phyloP scores from a whole-genome alignment of 2,329 filamentous ascomycete species.

The Sporothrix variecibatus region DNA sequence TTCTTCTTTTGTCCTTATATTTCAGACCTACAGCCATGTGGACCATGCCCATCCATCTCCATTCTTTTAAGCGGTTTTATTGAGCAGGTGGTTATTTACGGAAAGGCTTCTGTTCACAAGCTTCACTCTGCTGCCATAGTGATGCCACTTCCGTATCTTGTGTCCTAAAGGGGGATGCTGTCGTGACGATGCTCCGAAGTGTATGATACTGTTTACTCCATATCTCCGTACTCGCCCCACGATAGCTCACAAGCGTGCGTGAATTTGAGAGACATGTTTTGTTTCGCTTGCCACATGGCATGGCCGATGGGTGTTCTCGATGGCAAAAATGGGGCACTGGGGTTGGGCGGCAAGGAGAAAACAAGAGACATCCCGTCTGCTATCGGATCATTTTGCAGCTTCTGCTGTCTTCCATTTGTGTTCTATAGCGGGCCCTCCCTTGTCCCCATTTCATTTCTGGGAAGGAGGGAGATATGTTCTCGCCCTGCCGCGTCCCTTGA shows the following conservation, averaged over 20 bases:
- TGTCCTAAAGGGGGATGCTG: not conserved
- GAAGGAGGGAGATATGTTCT: not conserved
- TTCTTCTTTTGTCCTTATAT: not conserved
- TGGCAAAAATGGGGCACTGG: not conserved
- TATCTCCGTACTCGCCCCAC: not conserved
- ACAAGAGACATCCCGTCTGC: not conserved
- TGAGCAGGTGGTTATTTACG: not conserved
- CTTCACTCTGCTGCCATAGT: not conserved
- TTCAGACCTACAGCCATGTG: not conserved
- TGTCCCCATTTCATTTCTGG: not conserved
- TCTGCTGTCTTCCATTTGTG: conserved; percentile 10
- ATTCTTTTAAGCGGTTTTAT: not conserved
- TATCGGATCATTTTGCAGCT: not conserved
- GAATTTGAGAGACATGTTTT: not conserved
- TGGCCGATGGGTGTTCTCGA: not conserved
- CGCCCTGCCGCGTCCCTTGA: conserved; percentile 7
- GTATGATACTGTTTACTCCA: not conserved
- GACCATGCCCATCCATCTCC: not conserved
- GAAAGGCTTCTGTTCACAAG: not conserved
- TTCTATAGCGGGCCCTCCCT: conserved; percentile 13
- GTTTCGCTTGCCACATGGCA: conserved; percentile 19
- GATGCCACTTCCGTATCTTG: not conserved
- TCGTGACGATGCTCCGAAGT: not conserved
- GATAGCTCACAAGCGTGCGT: not conserved
- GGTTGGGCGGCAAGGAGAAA: not conserved